Base-by-base conservation (phyloP, 768 basidiomycete species). In the Lentinula detonsa region DNA sequence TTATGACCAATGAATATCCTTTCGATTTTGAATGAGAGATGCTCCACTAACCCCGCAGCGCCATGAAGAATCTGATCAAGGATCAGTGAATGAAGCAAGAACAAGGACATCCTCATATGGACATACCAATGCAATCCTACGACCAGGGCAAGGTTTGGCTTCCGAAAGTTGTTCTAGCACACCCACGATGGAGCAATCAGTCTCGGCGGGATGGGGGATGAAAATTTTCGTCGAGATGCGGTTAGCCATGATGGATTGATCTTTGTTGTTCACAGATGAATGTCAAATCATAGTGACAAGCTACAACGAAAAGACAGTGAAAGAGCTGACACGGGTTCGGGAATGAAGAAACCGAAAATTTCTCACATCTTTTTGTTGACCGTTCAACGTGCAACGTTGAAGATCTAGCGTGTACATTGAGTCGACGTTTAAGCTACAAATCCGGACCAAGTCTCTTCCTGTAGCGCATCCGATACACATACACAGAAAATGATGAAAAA, bases 21-120 rank as follows among this genome's bases (percentile, higher is more conserved):
- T n/a, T 3, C 28, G 35, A 34, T 51, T 37, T 37, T 43, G 21
- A 31, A 13, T n/a, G 11, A 31, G 31, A 13, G 5, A 4, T 43
- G 16, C 18, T 40, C 51, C 49, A 66, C 81, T 72, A 70, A 89
- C 91, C 91, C 91, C 80, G 90, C 79, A 23, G 84, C 79, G 52
- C 91, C 91, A 70, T 93, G 91, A 7, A 92, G 73, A 64, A 93
- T 87, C 91, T 93, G 37, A 39, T 39, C 37, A 8, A 39, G 7
- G 13, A 68, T 61, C 55, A 58, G 51, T 58, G 51, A 7, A 63
- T 57, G 28, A 40, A 63, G 13, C 34, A 48, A 60, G 61, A 42
- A 57, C 46, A 56, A 62, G 42, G 60, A 42, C 5, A 65, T 69
- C 63, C 62, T 66, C 62, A 60, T 28, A n/a, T 62, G 23, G 55